Evolutionary conservation across 306 rosid genomes (phyloP).

Genomic region (Benincasa hispida): DNA sequence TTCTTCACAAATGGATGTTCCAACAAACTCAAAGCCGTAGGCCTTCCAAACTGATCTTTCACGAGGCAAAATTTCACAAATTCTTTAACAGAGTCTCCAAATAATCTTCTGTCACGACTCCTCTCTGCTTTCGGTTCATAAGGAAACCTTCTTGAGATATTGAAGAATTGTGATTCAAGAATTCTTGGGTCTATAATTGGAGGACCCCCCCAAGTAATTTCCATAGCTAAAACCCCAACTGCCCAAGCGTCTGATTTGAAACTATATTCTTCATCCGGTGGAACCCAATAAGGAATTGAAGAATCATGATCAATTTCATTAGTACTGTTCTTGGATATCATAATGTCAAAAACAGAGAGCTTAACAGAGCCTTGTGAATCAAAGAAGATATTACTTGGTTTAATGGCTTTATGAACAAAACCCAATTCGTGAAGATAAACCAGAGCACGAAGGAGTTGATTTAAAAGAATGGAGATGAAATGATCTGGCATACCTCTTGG

Average conservation of each 20-base stretch:
- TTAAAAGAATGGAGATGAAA: constrained; percentile 30
- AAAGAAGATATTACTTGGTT: constrained; percentile 42
- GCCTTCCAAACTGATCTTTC: constrained; percentile 41
- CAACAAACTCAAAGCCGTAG: constrained; percentile 27
- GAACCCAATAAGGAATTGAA: constrained; percentile 35
- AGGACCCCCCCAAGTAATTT: constrained; percentile 50
- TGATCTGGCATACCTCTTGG: neutral
- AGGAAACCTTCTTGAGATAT: constrained; percentile 32
- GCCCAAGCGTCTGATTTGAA: constrained; percentile 53
- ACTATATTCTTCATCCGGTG: constrained; percentile 46
- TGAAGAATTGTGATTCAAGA: constrained; percentile 28
- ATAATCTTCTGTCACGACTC: constrained; percentile 15
- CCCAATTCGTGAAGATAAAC: constrained; percentile 49
- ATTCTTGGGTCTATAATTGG: constrained; percentile 40
- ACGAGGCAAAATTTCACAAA: constrained; percentile 48
- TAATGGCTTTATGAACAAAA: constrained; percentile 41
- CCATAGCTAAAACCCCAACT: constrained; percentile 44
- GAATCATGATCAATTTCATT: too few species aligned
- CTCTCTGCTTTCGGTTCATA: constrained; percentile 20
- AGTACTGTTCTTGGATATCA: too few species aligned
- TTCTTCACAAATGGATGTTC: constrained; percentile 34
- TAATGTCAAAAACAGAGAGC: constrained; percentile 8
- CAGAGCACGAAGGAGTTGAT: constrained; percentile 28
- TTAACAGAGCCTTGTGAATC: constrained; percentile 29
- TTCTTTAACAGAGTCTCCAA: constrained; percentile 36